Conservation (phyloP, 2,329 filamentous ascomycete genomes). For the Diaporthe aspalathi region DNA sequence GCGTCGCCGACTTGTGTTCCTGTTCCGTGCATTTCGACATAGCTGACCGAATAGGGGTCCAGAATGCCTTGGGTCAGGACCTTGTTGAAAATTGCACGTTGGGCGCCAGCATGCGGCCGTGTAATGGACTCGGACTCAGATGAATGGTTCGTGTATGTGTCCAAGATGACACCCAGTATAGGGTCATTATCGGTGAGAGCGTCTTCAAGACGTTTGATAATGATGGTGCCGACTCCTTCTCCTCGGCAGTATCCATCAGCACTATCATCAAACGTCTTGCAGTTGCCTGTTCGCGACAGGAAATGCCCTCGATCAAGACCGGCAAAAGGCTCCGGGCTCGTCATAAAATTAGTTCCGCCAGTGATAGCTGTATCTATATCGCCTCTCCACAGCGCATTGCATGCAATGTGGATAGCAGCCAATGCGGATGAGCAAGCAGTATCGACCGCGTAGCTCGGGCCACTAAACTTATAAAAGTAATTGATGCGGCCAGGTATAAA, state of each 20-base stretch:
- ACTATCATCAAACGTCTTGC: conserved; percentile 48
- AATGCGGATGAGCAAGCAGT: conserved; percentile 53
- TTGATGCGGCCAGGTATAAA: conserved; percentile 51
- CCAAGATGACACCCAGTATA: conserved; percentile 45
- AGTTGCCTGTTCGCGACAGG: conserved; percentile 58
- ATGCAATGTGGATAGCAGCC: conserved; percentile 53
- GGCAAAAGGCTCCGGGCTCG: conserved; percentile 72
- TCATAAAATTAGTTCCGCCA: conserved; percentile 71
- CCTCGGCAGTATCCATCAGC: conserved; percentile 64
- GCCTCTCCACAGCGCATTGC: conserved; percentile 66
- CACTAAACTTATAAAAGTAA: conserved; percentile 51
- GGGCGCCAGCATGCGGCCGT: not conserved
- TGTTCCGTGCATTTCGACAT: conserved; percentile 33
- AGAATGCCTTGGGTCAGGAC: conserved; percentile 58
- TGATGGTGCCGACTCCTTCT: conserved; percentile 57
- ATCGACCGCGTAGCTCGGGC: conserved; percentile 50
- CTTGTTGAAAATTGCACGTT: conserved; percentile 2
- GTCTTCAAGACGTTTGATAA: conserved; percentile 60
- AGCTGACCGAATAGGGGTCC: conserved; percentile 69
- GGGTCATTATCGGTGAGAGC: conserved; percentile 56
- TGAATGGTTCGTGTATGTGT: conserved; percentile 17
- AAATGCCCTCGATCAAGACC: conserved; percentile 72
- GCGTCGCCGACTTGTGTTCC: conserved; percentile 49
- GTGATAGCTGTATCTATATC: conserved; percentile 73
- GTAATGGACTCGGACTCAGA: conserved; percentile 27